Evolutionary conservation across 257 asterid genomes (phyloP), one percentile per base, ranked within the genome.

Genomic region (Nyctanthes arbortristis): DNA sequence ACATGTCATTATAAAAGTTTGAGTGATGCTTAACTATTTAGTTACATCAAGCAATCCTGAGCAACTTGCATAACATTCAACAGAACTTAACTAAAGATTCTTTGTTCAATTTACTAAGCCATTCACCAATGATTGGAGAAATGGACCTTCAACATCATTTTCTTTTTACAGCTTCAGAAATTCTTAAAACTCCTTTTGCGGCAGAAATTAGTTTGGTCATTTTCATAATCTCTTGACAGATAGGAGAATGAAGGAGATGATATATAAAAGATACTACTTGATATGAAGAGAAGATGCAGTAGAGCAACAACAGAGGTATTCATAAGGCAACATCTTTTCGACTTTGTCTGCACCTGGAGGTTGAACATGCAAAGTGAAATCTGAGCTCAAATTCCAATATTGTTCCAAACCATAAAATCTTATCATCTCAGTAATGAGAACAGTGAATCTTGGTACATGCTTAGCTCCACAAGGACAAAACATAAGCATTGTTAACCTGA

Each of bases 1-100:
- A 55, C 64, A 70, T 66, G 47, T 65, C 49, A 67, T 14, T 61
- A 79, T 28, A 72, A 62, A 29, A 30, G 4, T 59, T 73, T 20
- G 54, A 31, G 67, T 16, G 24, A 7, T 33, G 37, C 62, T 43
- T 43, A 47, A 28, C 45, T 18, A 31, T 32, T 29, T n/a, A 43
- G 12, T 32, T 63, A 24, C 20, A 24, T 22, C 34, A 63, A 36
- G 27, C 10, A 63, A 13, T 28, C 12, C 24, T 35, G 18, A 11
- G 13, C 5, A 63, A 63, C 7, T 4, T 39, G 9, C 28, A 40
- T 55, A 24, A 75, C 7, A 2, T 7, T 47, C 30, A 37, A 66
- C 40, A 52, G 24, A 16, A 34, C 32, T 28, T 61, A 29, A 54
- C 33, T 32, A 40, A 28, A 43, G 8, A 45, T 49, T 52, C 22